Evolutionary conservation across 768 basidiomycete genomes (phyloP).

Genomic region (Kwoniella dendrophila): DNA sequence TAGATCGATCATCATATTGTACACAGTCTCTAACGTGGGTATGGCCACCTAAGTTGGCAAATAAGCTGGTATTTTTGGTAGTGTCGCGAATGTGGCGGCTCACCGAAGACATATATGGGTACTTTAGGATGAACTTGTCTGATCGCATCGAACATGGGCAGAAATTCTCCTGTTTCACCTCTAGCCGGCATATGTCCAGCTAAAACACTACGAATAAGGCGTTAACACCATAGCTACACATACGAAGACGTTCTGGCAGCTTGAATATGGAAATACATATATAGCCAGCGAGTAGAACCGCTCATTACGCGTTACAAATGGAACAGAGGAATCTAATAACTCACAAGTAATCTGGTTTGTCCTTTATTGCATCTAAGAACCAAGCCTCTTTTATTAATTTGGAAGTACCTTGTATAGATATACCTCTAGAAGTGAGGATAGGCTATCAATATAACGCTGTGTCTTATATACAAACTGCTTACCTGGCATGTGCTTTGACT

Average conservation of each 20-base stretch:
- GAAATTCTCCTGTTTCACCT: slow-evolving; percentile 63
- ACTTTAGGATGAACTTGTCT: slow-evolving; percentile 71
- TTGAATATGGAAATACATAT: too few species aligned
- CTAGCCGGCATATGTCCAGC: slow-evolving; percentile 80
- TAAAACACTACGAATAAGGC: slow-evolving; percentile 34
- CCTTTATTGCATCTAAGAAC: slow-evolving; percentile 76
- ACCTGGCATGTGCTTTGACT: slow-evolving; percentile 60
- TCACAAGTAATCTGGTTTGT: slow-evolving; percentile 77
- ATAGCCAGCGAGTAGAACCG: neutral
- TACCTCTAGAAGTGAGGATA: slow-evolving; percentile 59
- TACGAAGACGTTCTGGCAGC: too few species aligned
- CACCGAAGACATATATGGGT: slow-evolving; percentile 82
- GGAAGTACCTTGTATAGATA: slow-evolving; percentile 72
- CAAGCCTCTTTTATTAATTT: slow-evolving; percentile 79
- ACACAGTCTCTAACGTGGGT: slow-evolving; percentile 78
- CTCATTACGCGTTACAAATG: too few species aligned
- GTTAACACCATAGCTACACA: neutral
- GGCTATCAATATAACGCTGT: neutral
- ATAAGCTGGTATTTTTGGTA: slow-evolving; percentile 1
- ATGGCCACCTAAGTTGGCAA: slow-evolving; percentile 61
- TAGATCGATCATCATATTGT: slow-evolving; percentile 72
- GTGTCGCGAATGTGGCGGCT: slow-evolving; percentile 5
- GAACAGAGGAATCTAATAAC: too few species aligned
- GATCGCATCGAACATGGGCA: slow-evolving; percentile 71
- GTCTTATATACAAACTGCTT: slow-evolving; percentile 15